Evolutionary conservation across 495 filamentous ascomycete genomes (phyloP).

Genomic region (Acidiella bohemica): DNA sequence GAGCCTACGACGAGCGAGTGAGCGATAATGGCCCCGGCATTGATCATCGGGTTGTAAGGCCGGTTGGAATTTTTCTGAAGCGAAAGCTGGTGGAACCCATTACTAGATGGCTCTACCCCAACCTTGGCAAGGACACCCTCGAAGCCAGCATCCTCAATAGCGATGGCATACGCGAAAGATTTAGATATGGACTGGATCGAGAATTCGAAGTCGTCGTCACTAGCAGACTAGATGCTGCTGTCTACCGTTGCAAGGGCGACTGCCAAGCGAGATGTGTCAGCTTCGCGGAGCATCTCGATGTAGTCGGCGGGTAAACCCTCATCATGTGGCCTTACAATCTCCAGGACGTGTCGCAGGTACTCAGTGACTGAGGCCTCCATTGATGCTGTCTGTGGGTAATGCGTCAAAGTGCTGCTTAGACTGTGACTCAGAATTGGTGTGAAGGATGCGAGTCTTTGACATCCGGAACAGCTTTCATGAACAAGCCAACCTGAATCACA

Average conservation of each 20-base stretch:
- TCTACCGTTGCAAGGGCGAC: slow-evolving; percentile 1
- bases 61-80: neutral
- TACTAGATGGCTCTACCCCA: neutral
- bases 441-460: no score
- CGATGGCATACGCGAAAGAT: neutral
- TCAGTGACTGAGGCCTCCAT: neutral
- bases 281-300: neutral
- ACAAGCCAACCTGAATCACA: no score
- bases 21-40: neutral
- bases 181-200: neutral
- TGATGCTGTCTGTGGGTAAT: no score
- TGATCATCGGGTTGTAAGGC: neutral
- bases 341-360: neutral
- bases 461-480: no score
- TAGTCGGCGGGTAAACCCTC: neutral
- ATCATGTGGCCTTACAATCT: neutral
- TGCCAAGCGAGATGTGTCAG: neutral
- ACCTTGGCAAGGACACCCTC: neutral
- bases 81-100: neutral
- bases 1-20: neutral
- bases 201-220: neutral
- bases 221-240: neutral
- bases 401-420: no score
- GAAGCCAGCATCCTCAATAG: slow-evolving; percentile 1
- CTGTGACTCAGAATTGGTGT: no score